Conservation (phyloP, 257 asterid species). For the Fraxinus cuspidata region DNA sequence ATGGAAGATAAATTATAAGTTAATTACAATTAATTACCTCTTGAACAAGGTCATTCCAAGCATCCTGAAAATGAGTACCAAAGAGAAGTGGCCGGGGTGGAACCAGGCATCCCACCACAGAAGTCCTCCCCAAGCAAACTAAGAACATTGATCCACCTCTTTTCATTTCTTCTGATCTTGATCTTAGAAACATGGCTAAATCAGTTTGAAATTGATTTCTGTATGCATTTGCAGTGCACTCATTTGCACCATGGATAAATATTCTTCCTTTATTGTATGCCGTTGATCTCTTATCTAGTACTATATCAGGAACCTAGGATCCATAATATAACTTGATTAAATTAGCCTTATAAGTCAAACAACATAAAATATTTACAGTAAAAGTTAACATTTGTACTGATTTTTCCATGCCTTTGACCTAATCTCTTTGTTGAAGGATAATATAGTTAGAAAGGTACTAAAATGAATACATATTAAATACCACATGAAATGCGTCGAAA, state of each 20-base stretch:
- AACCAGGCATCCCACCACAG: too few relatives aligned
- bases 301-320: conserved; percentile 75
- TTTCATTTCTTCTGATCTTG: conserved; percentile 73
- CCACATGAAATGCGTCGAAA: too few relatives aligned
- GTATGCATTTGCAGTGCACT: conserved; percentile 71
- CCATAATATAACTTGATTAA: too few relatives aligned
- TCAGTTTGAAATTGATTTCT: conserved; percentile 78
- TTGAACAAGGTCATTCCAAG: conserved; percentile 95
- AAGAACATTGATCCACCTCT: conserved; percentile 93
- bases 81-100: too few relatives aligned
- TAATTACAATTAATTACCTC: conserved; percentile 49
- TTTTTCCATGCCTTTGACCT: too few relatives aligned
- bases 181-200: conserved; percentile 56
- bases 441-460: too few relatives aligned
- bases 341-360: too few relatives aligned
- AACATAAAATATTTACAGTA: too few relatives aligned
- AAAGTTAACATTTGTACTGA: too few relatives aligned
- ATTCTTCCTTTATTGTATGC: conserved; percentile 81
- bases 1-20: too few relatives aligned
- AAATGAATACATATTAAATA: too few relatives aligned
- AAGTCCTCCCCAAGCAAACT: conserved; percentile 82
- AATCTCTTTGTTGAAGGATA: too few relatives aligned
- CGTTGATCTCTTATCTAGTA: conserved; percentile 66
- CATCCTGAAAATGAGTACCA: conserved; percentile 92
- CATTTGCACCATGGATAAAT: conserved; percentile 88